Percentiles rank a stretch among this genome's conserved stretches.
Evolutionary conservation across 164 flowering plant genomes (phyloP).

Genomic region (Piper betle): DNA sequence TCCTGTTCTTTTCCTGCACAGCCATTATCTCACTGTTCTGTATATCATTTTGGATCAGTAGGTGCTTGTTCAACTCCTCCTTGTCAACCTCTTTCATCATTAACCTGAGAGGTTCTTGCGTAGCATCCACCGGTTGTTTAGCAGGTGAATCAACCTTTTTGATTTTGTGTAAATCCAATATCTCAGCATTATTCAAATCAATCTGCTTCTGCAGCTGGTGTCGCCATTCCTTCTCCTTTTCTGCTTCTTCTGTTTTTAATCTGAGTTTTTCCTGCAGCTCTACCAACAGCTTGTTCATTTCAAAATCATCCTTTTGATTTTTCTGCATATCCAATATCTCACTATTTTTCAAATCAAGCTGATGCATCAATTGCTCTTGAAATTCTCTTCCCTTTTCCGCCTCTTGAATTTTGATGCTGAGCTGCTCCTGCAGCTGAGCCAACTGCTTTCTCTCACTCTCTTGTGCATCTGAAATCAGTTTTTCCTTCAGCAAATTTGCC

Average conservation of each 20-base stretch:
- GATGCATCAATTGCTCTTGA: neutral
- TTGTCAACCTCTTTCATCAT: slow-evolving; percentile 12
- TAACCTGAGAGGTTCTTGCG: slow-evolving; percentile 18
- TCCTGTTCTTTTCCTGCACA: neutral
- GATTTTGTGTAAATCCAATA: slow-evolving; percentile 34
- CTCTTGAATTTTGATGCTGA: slow-evolving; percentile 11
- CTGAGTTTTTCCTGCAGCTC: slow-evolving; percentile 25
- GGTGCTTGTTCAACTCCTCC: neutral
- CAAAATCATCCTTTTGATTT: neutral
- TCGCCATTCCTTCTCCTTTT: slow-evolving; percentile 20
- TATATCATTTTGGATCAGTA: neutral
- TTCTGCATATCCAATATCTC: neutral
- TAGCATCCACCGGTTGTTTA: slow-evolving; percentile 11
- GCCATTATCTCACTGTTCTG: neutral
- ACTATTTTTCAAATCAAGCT: neutral
- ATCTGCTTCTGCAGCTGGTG: slow-evolving; percentile 27
- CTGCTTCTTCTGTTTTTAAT: slow-evolving; percentile 17
- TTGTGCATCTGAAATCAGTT: slow-evolving; percentile 11
- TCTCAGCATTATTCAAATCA: slow-evolving; percentile 25
- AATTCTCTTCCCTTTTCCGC: slow-evolving; percentile 7
- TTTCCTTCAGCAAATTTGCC: slow-evolving; percentile 9
- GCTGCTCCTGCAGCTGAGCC: slow-evolving; percentile 21
- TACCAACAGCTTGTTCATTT: slow-evolving; percentile 18
- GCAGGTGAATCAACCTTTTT: slow-evolving; percentile 13
- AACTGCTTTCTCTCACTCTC: slow-evolving; percentile 22